Conservation (phyloP, 805 yeast genomes). For the Lipomyces orientalis region DNA sequence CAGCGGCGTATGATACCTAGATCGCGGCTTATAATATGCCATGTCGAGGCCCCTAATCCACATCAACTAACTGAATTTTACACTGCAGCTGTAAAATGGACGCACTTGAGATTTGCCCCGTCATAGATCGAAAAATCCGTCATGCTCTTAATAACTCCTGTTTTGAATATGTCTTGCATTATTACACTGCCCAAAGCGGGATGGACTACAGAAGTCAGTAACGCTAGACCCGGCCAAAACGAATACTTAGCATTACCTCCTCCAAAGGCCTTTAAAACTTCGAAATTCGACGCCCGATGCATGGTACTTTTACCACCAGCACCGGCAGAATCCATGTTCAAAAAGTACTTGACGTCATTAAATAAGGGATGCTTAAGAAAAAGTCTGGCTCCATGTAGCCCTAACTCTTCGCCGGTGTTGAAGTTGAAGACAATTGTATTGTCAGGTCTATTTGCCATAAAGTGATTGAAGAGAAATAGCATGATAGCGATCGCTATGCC, state of each 20-base stretch:
- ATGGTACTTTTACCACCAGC: constrained; percentile 84
- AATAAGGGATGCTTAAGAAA: constrained; percentile 79
- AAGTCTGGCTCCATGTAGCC: constrained; percentile 77
- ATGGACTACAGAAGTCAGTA: neutral
- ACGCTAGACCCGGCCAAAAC: neutral
- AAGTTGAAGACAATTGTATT: constrained; percentile 82
- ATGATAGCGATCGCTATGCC: constrained; percentile 35
- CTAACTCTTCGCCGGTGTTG: constrained; percentile 90
- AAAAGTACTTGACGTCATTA: constrained; percentile 60
- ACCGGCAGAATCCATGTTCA: constrained; percentile 92
- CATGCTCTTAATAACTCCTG: constrained; percentile 71
- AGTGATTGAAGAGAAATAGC: constrained; percentile 32
- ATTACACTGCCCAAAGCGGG: constrained; percentile 21
- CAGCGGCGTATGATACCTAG: constrained; percentile 75
- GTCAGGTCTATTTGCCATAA: constrained; percentile 51
- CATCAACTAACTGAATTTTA: neutral
- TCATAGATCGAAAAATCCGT: constrained; percentile 83
- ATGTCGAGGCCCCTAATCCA: constrained; percentile 80
- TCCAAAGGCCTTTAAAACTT: constrained; percentile 31
- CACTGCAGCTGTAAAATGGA: neutral
- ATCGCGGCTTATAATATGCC: constrained; percentile 85
- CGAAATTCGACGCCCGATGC: constrained; percentile 62
- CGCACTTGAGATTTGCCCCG: constrained; percentile 55
- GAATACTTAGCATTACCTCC: neutral
- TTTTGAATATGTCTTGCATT: constrained; percentile 70